These are phyloP conservation scores for Physcomitrium patens DNA, from an alignment of 225 moss, liverwort and hornwort genomes.

Conservation along the genomic window DNA sequence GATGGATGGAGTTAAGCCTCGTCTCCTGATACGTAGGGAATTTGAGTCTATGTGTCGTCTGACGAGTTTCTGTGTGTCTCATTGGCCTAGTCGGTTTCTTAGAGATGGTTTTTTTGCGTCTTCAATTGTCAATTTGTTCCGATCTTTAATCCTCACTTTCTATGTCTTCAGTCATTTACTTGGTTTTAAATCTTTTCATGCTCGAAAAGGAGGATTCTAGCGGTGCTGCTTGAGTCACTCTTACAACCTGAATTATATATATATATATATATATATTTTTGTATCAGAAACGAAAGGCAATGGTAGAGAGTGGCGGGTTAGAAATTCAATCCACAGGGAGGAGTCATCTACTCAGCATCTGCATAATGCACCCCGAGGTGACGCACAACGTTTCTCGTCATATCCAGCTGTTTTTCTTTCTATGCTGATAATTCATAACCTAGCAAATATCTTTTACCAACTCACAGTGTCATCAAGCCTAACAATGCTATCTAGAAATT, in stretches of 20 bases:
- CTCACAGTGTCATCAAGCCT: conserved; percentile 9
- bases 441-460: not conserved
- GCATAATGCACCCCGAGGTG: conserved; percentile 38
- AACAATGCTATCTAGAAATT: not conserved
- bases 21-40: not conserved
- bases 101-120: not conserved
- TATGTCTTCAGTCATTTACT: too few relatives aligned
- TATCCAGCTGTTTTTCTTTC: conserved; percentile 15
- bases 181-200: not conserved
- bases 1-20: not conserved
- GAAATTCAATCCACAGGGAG: conserved; percentile 41
- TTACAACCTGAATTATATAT: conserved; percentile 11
- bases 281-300: conserved; percentile 37
- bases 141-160: too few relatives aligned
- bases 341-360: conserved; percentile 40
- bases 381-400: not conserved
- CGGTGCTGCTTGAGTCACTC: not conserved
- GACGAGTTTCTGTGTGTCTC: conserved; percentile 10
- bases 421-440: conserved; percentile 17
- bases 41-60: not conserved
- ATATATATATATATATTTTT: conserved; percentile 7
- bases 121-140: not conserved
- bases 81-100: conserved; percentile 6
- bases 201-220: not conserved
- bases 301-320: conserved; percentile 53